Evolutionary conservation across 23 red algal genomes (phyloP).

Genomic region (Cyanidiococcus yangmingshanensis): DNA sequence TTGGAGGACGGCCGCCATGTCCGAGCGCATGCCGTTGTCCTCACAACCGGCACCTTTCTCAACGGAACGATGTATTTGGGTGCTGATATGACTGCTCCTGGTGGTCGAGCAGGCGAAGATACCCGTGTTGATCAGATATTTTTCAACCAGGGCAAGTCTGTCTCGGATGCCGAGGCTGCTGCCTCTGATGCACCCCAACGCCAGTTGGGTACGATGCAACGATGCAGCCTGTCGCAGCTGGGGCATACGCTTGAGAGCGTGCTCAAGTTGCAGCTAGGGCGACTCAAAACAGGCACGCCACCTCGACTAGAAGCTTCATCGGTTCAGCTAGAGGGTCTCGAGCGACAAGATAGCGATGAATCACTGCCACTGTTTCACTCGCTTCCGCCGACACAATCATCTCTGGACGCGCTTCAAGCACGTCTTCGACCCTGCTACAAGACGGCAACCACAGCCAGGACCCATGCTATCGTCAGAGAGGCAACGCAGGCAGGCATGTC

Average conservation of each 20-base stretch:
- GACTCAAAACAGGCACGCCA: constrained; percentile 64
- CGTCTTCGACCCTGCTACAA: constrained; percentile 25
- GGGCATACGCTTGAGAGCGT: background rate
- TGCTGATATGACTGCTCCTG: background rate
- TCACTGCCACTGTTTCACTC: constrained; percentile 35
- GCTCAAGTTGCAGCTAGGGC: constrained; percentile 22
- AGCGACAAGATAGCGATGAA: constrained; percentile 27
- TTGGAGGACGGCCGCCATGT: constrained; percentile 15
- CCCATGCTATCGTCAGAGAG: constrained; percentile 41
- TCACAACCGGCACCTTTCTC: constrained; percentile 62
- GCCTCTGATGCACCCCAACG: background rate
- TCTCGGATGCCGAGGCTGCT: background rate
- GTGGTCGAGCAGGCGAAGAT: background rate
- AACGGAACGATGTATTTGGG: constrained; percentile 55
- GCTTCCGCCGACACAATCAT: constrained; percentile 8
- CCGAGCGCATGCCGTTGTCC: constrained; percentile 33
- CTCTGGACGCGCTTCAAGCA: background rate
- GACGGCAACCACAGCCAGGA: constrained; percentile 25
- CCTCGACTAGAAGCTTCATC: constrained; percentile 30
- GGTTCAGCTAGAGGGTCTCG: constrained; percentile 33
- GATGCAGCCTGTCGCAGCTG: background rate
- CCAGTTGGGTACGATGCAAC: background rate
- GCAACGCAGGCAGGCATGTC: background rate
- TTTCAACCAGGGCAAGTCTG: background rate
- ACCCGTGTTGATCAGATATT: background rate